These are phyloP conservation scores for Kodamaea neixiangensis DNA, from an alignment of 805 yeast species.

Conservation along the genomic window DNA sequence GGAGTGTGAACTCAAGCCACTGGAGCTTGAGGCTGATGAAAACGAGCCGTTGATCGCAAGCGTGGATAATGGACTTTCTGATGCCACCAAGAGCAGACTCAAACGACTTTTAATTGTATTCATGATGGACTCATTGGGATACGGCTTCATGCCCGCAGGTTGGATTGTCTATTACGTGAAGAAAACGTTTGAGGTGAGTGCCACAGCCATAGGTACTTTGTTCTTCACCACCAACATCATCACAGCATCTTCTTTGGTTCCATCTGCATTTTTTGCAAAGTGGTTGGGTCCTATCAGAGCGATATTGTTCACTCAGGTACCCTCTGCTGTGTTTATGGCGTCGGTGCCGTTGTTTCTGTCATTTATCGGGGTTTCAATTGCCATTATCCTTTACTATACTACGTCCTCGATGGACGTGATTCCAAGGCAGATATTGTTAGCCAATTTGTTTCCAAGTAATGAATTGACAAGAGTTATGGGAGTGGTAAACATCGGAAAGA, in stretches of 20 bases:
- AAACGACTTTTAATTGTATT: slow-evolving; percentile 58
- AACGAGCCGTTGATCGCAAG: slow-evolving; percentile 16
- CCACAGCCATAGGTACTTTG: slow-evolving; percentile 62
- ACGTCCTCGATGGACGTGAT: slow-evolving; percentile 88
- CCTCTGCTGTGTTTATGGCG: slow-evolving; percentile 68
- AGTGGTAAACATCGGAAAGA: slow-evolving; percentile 80
- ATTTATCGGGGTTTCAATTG: slow-evolving; percentile 48
- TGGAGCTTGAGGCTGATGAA: slow-evolving; percentile 22
- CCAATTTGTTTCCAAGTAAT: slow-evolving; percentile 59
- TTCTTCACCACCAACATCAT: slow-evolving; percentile 65
- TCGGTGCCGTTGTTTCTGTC: slow-evolving; percentile 28
- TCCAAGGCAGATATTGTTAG: slow-evolving; percentile 80
- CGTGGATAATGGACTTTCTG: slow-evolving; percentile 19
- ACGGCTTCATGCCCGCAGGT: slow-evolving; percentile 84
- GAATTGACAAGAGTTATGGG: slow-evolving; percentile 83
- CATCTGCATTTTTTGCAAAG: slow-evolving; percentile 72
- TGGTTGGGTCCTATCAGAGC: slow-evolving; percentile 77
- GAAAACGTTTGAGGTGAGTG: slow-evolving; percentile 51
- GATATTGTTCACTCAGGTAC: slow-evolving; percentile 71
- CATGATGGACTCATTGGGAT: slow-evolving; percentile 84
- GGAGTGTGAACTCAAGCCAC: slow-evolving; percentile 48
- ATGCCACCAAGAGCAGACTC: slow-evolving; percentile 44
- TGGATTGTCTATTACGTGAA: slow-evolving; percentile 87
- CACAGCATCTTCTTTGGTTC: slow-evolving; percentile 70
- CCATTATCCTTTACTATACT: slow-evolving; percentile 57